Base-by-base conservation (phyloP, 495 filamentous ascomycete species). In the Penicillium waksmanii region DNA sequence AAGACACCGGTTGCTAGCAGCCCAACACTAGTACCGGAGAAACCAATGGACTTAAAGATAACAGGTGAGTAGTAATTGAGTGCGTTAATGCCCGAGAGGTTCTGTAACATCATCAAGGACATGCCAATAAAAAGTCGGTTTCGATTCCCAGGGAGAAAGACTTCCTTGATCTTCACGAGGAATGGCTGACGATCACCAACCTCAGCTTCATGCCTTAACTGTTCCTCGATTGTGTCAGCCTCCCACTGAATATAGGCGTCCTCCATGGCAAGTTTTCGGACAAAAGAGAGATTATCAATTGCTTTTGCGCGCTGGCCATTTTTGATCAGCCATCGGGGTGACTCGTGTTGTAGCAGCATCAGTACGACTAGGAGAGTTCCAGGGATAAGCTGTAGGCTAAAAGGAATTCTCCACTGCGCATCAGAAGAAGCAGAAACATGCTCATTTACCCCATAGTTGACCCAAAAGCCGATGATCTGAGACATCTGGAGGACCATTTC, bases 401-500 rank as follows among this genome's bases (percentile, higher is more conserved):
- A 60, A 1, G 65, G 67, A 1, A 55, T 60, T 40, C 51, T 57
- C 65, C 67, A 70, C 17, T 70, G 67, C 6, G 63, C 31, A 23
- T 23, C 23, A 17, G 43, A 51, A 15, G 57, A 58, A 11, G 36
- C 38, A n/a, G 64, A 34, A 54, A 67, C 58, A 27, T 60, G 60
- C n/a, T 52, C 50, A 5, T 64, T 43, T 6, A 69, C 66, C 7
- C 57, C 64, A 36, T 56, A 68, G 61, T 86, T 87, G 68, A 87
- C 84, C 84, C 84, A 87, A 65, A 88, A 88, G 1, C 87, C 86
- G 34, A 85, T 73, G 12, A 87, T 72, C 8, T 83, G 82, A n/a
- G 84, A 86, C 51, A 84, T 72, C 69, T 89, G 87, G 74, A 82
- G 85, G 4, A 84, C 82, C 31, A 89, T 74, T 69, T 89, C 87